A percentile compares a stretch with the other conserved stretches of the same genome.
phyloP scores from a whole-genome alignment of 441 rosid genomes.

The Bocquillonia castaneifolia region DNA sequence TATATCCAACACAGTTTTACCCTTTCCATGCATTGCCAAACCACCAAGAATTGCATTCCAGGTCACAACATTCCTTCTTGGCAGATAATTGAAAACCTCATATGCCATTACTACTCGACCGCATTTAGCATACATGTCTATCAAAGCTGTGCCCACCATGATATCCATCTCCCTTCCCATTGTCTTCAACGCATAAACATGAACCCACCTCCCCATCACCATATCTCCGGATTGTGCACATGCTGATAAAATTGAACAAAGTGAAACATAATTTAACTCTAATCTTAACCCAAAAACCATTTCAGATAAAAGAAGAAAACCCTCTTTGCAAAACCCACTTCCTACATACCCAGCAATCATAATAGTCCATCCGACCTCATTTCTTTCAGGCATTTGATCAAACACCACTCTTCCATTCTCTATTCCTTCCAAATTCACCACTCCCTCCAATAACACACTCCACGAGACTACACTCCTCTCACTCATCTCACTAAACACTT shows the following conservation, averaged over 20 bases:
- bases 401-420: constrained; percentile 55
- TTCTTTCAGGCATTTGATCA: constrained; percentile 63
- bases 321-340: constrained; percentile 48
- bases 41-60: constrained; percentile 79
- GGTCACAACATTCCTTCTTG: constrained; percentile 58
- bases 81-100: constrained; percentile 47
- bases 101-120: constrained; percentile 52
- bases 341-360: constrained; percentile 64
- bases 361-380: constrained; percentile 68
- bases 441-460: constrained; percentile 60
- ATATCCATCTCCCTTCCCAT: constrained; percentile 43
- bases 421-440: constrained; percentile 58
- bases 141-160: constrained; percentile 67
- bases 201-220: constrained; percentile 65
- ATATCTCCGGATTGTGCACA: constrained; percentile 67
- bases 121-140: constrained; percentile 84
- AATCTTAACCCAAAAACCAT: constrained; percentile 39
- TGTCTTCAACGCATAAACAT: constrained; percentile 54
- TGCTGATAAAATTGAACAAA: constrained; percentile 65
- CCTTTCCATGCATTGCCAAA: constrained; percentile 71
- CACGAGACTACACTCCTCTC: constrained; percentile 64
- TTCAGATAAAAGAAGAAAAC: constrained; percentile 39
- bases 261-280: constrained; percentile 44
- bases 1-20: constrained; percentile 43
- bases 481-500: constrained; percentile 43